Evolutionary conservation across 306 rosid genomes (phyloP).

Genomic region (Rosa lucieae): DNA sequence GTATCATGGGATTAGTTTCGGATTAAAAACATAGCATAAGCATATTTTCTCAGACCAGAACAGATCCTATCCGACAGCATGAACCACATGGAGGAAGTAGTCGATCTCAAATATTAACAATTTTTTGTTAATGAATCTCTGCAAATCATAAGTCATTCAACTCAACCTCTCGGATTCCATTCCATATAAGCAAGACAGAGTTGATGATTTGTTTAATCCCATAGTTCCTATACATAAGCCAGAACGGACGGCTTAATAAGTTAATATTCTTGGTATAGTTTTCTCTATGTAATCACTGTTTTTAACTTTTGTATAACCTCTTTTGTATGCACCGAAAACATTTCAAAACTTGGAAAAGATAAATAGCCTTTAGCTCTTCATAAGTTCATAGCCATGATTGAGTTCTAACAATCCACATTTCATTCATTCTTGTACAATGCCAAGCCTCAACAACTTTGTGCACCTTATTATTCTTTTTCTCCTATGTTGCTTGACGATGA

Average conservation of each 20-base stretch:
- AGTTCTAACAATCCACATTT: not conserved
- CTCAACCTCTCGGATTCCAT: not conserved
- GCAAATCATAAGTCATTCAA: not conserved
- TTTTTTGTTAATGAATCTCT: not conserved
- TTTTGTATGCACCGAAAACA: not conserved
- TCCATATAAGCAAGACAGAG: not conserved
- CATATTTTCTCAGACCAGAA: not conserved
- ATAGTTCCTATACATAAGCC: constrained; percentile 3
- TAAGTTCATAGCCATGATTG: not conserved
- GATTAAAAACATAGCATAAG: not conserved
- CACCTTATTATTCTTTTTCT: not conserved
- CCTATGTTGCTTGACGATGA: constrained; percentile 8
- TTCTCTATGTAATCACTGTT: not conserved
- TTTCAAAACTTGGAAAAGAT: not conserved
- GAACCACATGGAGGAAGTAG: not conserved
- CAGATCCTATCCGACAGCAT: not conserved
- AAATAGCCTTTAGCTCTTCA: not conserved
- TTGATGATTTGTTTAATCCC: not conserved
- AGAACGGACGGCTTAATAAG: constrained; percentile 27
- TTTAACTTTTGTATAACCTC: not conserved
- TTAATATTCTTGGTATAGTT: not conserved
- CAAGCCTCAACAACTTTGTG: constrained; percentile 19
- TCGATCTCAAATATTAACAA: not conserved
- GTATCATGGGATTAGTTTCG: not conserved
- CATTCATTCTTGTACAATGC: constrained; percentile 5